Evolutionary conservation across 306 rosid genomes (phyloP).

Genomic region (Calophaca sinica): DNA sequence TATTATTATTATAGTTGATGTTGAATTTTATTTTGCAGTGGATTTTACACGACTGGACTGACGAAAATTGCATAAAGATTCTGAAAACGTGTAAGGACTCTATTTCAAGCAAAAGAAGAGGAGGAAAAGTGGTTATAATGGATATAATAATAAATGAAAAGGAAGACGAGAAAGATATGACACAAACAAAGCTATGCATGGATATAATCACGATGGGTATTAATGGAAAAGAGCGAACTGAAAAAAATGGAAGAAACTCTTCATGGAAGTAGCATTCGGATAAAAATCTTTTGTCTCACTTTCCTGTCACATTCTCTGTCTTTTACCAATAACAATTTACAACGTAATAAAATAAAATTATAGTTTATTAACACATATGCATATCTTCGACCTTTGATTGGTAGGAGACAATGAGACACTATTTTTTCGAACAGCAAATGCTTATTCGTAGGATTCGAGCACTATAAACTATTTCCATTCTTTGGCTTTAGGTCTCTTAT

Average conservation of each 20-base stretch:
- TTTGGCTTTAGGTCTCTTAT: too few relatives aligned
- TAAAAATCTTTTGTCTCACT: too few relatives aligned
- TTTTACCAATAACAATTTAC: too few relatives aligned
- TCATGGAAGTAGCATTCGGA: background rate
- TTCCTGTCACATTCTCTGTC: too few relatives aligned
- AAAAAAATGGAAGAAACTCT: background rate
- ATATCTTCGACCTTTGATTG: too few relatives aligned
- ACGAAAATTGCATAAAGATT: background rate
- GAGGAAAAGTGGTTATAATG: slow-evolving; percentile 1
- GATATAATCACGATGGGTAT: background rate
- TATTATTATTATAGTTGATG: too few relatives aligned
- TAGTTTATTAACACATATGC: too few relatives aligned
- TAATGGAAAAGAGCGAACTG: background rate
- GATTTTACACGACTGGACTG: background rate
- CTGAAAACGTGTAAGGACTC: background rate
- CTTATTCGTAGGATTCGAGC: background rate
- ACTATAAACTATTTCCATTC: background rate
- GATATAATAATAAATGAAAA: background rate
- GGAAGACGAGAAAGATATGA: background rate
- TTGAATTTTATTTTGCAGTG: background rate
- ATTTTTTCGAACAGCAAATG: too few relatives aligned
- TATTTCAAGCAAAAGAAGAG: background rate
- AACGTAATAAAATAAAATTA: too few relatives aligned
- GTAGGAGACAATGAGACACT: too few relatives aligned
- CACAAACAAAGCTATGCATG: background rate